Evolutionary conservation across 1,284 basidiomycete genomes (phyloP).

Genomic region (Tilletia walkeri): DNA sequence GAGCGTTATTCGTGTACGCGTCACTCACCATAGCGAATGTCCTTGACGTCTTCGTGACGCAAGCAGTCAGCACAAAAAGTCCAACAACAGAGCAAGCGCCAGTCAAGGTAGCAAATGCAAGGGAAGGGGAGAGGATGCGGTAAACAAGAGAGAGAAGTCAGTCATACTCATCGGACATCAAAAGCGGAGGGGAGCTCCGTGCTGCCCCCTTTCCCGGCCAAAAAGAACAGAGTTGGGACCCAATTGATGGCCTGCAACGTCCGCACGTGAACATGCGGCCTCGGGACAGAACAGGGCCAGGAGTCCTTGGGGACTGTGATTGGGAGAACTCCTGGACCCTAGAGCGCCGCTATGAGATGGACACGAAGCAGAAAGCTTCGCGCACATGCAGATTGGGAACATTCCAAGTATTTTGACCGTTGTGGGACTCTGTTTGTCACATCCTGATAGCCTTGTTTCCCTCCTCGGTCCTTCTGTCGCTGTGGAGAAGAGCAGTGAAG

Average conservation of each 20-base stretch:
- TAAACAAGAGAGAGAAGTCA: background rate
- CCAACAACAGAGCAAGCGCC: constrained; percentile 3
- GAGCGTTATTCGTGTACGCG: too few relatives aligned
- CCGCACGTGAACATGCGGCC: constrained; percentile 6
- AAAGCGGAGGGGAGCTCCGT: background rate
- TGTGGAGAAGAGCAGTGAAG: background rate
- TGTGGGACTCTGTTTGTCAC: too few relatives aligned
- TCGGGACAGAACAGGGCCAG: background rate
- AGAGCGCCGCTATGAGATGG: too few relatives aligned
- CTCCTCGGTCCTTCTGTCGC: too few relatives aligned
- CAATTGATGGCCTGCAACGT: too few relatives aligned
- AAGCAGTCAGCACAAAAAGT: constrained; percentile 6
- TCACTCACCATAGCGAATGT: constrained; percentile 82
- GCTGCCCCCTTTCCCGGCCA: constrained; percentile 2
- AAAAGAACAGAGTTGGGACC: background rate
- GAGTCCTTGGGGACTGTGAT: too few relatives aligned
- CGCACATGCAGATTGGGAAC: too few relatives aligned
- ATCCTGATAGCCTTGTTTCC: too few relatives aligned
- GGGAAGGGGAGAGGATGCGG: background rate
- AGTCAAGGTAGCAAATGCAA: background rate
- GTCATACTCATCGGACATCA: background rate
- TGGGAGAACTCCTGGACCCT: too few relatives aligned
- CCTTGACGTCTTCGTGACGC: constrained; percentile 74
- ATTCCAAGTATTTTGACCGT: too few relatives aligned
- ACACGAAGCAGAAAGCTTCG: too few relatives aligned